Percentiles rank a stretch among this genome's conserved stretches.
Evolutionary conservation across 2,329 filamentous ascomycete genomes (phyloP).

Genomic region (Aspergillus sp.): DNA sequence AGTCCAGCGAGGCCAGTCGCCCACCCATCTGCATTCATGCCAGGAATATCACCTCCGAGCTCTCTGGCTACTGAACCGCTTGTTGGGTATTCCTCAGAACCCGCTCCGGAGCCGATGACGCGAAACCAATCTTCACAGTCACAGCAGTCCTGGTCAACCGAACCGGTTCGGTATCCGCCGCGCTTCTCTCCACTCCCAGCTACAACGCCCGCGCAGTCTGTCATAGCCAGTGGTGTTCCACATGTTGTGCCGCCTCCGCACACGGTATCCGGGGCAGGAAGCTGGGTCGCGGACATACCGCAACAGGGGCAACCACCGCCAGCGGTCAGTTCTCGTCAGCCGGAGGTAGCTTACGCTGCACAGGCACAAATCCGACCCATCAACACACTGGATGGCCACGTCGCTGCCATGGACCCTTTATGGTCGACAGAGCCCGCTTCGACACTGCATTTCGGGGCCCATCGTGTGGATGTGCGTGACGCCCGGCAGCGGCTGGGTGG

Average conservation of each 20-base stretch:
- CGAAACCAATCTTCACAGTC: slow-evolving; percentile 38
- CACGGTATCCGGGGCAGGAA: slow-evolving; percentile 19
- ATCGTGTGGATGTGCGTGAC: slow-evolving; percentile 35
- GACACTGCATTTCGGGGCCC: slow-evolving; percentile 28
- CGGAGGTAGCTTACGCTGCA: slow-evolving; percentile 23
- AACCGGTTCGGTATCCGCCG: slow-evolving; percentile 34
- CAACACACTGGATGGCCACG: slow-evolving; percentile 24
- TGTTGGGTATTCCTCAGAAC: slow-evolving; percentile 32
- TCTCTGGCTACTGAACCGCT: slow-evolving; percentile 16
- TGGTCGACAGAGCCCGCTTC: slow-evolving; percentile 21
- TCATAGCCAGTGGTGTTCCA: slow-evolving; percentile 9
- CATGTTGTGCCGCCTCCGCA: slow-evolving; percentile 23
- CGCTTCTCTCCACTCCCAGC: slow-evolving; percentile 27
- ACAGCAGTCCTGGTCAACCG: slow-evolving; percentile 40
- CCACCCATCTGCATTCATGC: slow-evolving; percentile 40
- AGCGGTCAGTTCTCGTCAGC: slow-evolving; percentile 18
- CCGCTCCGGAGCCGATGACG: slow-evolving; percentile 34
- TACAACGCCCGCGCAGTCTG: slow-evolving; percentile 15
- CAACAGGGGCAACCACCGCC: slow-evolving; percentile 1
- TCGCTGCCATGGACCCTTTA: slow-evolving; percentile 14
- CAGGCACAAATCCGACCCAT: slow-evolving; percentile 16
- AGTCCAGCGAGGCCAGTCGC: slow-evolving; percentile 16
- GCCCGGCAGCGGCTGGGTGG: slow-evolving; percentile 29
- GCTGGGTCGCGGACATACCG: slow-evolving; percentile 24
- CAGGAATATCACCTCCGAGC: slow-evolving; percentile 31